Percentiles rank a stretch among this genome's conserved stretches.
phyloP scores from a whole-genome alignment of 352 stramenopile species.

The Globisporangium middletonii region DNA sequence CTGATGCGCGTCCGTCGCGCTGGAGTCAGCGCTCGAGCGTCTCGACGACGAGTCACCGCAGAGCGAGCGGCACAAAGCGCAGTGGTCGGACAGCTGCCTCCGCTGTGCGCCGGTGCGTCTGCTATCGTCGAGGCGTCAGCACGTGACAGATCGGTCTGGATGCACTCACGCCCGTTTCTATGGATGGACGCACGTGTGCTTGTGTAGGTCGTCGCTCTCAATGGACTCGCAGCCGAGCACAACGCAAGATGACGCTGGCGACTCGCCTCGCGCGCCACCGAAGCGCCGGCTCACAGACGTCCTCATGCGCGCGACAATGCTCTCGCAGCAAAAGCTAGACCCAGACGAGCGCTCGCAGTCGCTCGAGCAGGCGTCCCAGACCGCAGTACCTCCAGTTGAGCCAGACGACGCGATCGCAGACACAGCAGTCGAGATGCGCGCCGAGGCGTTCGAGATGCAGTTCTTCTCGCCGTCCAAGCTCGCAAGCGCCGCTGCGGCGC shows the following conservation, averaged over 20 bases:
- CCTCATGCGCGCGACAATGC: slow-evolving; percentile 47
- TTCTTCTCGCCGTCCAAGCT: slow-evolving; percentile 55
- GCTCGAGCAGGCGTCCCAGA: slow-evolving; percentile 2
- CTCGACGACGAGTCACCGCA: slow-evolving; percentile 3
- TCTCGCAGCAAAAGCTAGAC: slow-evolving; percentile 36
- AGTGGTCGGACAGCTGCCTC: too few species aligned
- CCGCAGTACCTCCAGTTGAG: not conserved
- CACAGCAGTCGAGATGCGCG: slow-evolving; percentile 50
- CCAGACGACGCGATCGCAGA: slow-evolving; percentile 48
- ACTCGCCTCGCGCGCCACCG: slow-evolving; percentile 10
- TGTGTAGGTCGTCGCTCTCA: slow-evolving; percentile 3
- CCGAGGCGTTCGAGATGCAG: slow-evolving; percentile 42
- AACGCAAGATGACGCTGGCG: slow-evolving; percentile 2
- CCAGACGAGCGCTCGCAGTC: not conserved
- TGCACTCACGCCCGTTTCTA: too few species aligned
- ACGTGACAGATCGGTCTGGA: not conserved
- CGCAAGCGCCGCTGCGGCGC: not conserved
- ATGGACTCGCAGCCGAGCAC: slow-evolving; percentile 8
- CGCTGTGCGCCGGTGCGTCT: too few species aligned
- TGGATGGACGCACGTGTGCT: not conserved
- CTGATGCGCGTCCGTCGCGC: slow-evolving; percentile 36
- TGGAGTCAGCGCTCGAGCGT: slow-evolving; percentile 27
- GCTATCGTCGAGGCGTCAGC: not conserved
- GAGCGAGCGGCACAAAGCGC: not conserved
- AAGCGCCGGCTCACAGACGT: slow-evolving; percentile 44